These are phyloP conservation scores for Fraxinus sp. DNA, from an alignment of 305 asterid species.

Conservation along the genomic window DNA sequence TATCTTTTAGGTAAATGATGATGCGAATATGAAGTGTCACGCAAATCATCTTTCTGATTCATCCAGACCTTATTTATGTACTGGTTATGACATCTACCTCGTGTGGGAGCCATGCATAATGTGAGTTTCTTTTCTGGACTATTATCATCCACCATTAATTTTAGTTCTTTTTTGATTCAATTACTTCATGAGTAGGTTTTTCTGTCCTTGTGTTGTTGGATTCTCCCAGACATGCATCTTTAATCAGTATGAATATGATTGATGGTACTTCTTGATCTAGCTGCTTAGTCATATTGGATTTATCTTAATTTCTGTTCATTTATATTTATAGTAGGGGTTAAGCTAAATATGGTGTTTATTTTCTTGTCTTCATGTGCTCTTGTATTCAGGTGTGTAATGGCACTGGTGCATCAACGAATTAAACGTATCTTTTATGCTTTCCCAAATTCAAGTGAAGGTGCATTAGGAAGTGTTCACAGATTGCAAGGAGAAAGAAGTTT, in stretches of 20 bases:
- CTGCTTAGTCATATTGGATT: not conserved
- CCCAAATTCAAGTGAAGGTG: conserved; percentile 74
- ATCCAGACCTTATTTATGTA: conserved; percentile 74
- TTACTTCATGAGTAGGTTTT: not conserved
- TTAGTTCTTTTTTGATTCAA: not conserved
- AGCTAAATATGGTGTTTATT: not conserved
- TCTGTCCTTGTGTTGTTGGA: not conserved
- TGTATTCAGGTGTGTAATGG: conserved; percentile 64
- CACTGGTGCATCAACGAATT: conserved; percentile 83
- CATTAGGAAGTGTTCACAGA: conserved; percentile 79
- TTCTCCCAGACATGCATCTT: not conserved
- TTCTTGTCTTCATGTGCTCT: not conserved
- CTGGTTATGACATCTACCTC: conserved; percentile 89
- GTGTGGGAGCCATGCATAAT: conserved; percentile 96
- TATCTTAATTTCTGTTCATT: not conserved
- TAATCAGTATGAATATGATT: not conserved
- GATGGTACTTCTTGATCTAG: not conserved
- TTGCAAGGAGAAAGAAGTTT: conserved; percentile 86
- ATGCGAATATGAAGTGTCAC: conserved; percentile 24
- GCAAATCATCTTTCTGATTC: conserved; percentile 34
- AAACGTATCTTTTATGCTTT: conserved; percentile 71
- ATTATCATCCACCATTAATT: not conserved
- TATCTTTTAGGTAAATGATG: conserved; percentile 26
- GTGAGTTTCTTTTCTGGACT: conserved; percentile 18
- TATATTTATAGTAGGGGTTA: not conserved